These are phyloP conservation scores for Hygrophoropsis aurantiaca DNA, from an alignment of 768 basidiomycete species.

Conservation along the genomic window DNA sequence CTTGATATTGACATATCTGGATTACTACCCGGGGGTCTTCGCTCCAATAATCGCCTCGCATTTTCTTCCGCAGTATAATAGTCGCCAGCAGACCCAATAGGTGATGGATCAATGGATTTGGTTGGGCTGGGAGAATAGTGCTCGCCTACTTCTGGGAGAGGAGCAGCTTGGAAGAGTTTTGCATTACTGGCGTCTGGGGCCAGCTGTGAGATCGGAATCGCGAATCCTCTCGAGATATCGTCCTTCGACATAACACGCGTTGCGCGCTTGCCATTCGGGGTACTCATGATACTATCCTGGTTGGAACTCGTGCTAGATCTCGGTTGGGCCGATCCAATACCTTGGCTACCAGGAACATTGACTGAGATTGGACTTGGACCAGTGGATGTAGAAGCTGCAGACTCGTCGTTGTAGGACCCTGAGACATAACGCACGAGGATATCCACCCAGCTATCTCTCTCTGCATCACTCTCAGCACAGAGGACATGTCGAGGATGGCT, in stretches of 20 bases:
- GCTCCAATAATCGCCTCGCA: constrained; percentile 43
- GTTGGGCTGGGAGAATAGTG: constrained; percentile 51
- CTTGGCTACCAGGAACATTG: constrained; percentile 25
- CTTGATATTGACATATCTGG: constrained; percentile 64
- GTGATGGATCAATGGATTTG: constrained; percentile 50
- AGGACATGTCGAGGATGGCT: constrained; percentile 84
- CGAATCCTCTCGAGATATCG: constrained; percentile 54
- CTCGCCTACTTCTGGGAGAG: constrained; percentile 27
- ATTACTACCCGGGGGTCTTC: constrained; percentile 49
- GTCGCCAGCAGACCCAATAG: constrained; percentile 42
- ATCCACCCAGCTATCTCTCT: constrained; percentile 94
- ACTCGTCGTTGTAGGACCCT: constrained; percentile 76
- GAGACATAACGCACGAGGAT: constrained; percentile 87
- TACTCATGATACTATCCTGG: constrained; percentile 20
- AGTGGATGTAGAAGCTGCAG: constrained; percentile 39
- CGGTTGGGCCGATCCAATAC: constrained; percentile 38
- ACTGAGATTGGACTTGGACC: constrained; percentile 22
- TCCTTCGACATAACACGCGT: constrained; percentile 54
- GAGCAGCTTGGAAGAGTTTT: constrained; percentile 56
- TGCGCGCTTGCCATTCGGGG: constrained; percentile 30
- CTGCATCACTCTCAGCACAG: constrained; percentile 93
- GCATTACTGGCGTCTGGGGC: constrained; percentile 53
- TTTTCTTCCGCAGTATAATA: constrained; percentile 20
- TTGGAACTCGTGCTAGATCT: constrained; percentile 58
- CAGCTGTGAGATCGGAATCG: constrained; percentile 58